A percentile compares a stretch with the other conserved stretches of the same genome.
phyloP scores from a whole-genome alignment of 768 basidiomycete species.

The Antrodiella citrinella region DNA sequence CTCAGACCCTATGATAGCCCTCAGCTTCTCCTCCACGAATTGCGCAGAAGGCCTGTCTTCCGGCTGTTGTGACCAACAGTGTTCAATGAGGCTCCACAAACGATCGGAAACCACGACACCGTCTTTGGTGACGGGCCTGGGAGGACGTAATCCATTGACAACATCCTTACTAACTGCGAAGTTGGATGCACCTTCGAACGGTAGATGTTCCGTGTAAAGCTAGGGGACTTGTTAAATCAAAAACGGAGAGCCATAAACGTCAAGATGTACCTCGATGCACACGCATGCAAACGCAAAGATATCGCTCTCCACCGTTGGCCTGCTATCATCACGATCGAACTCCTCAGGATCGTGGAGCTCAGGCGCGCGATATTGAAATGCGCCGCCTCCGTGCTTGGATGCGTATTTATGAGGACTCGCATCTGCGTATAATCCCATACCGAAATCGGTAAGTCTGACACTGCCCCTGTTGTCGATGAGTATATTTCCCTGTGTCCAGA shows the following conservation, averaged over 20 bases:
- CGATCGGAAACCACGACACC: neutral
- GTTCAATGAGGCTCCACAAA: neutral
- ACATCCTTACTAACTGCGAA: neutral
- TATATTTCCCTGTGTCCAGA: constrained; percentile 2
- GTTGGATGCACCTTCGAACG: neutral
- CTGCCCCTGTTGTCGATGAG: constrained; percentile 1
- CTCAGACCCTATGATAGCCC: neutral
- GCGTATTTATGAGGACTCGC: neutral
- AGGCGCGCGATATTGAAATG: constrained; percentile 2
- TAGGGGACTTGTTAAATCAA: too few relatives aligned
- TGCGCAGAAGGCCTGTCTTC: neutral
- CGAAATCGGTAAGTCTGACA: constrained; percentile 2
- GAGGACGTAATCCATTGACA: neutral
- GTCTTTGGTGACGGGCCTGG: neutral
- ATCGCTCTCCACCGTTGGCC: constrained; percentile 3
- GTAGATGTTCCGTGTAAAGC: neutral
- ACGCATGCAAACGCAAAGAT: constrained; percentile 7
- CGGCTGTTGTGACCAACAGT: neutral
- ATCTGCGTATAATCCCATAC: neutral
- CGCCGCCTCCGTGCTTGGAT: neutral
- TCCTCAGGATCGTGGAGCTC: constrained; percentile 4
- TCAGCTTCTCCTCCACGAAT: neutral
- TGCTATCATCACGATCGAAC: neutral
- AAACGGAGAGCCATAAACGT: too few relatives aligned
- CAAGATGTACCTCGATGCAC: constrained; percentile 1